A percentile compares a stretch with the other conserved stretches of the same genome.
Conservation (phyloP, 768 basidiomycete genomes). For the Suillus alpinus region DNA sequence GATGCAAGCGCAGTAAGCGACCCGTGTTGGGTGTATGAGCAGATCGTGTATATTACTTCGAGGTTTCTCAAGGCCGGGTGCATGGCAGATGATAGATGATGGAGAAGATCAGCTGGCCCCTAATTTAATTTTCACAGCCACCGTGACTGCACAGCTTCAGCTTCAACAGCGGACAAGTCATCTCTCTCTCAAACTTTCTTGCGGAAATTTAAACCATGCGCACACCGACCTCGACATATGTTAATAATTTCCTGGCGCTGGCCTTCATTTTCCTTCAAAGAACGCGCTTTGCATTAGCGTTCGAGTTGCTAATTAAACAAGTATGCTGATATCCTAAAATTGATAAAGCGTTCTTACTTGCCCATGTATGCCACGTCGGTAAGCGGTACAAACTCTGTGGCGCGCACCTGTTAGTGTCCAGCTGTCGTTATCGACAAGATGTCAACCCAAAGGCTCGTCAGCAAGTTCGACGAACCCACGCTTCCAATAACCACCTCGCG, state of each 20-base stretch:
- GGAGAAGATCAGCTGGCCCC: neutral
- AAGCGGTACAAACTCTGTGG: neutral
- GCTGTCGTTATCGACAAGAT: neutral
- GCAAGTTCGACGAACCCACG: neutral
- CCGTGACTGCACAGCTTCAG: too few species aligned
- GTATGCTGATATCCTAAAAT: too few species aligned
- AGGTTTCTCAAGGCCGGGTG: neutral
- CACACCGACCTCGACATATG: too few species aligned
- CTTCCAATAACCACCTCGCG: constrained; percentile 38
- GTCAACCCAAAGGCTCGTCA: neutral
- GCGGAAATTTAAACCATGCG: too few species aligned
- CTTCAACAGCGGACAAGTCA: too few species aligned
- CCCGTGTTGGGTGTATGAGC: neutral
- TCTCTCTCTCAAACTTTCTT: too few species aligned
- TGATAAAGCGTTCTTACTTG: too few species aligned
- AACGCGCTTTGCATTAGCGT: too few species aligned
- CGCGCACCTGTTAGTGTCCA: neutral
- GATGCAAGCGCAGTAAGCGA: constrained; percentile 22
- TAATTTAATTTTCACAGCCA: neutral
- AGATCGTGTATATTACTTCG: neutral
- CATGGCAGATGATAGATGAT: neutral
- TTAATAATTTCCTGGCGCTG: too few species aligned
- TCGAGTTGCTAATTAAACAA: too few species aligned
- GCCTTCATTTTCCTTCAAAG: too few species aligned
- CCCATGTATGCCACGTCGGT: too few species aligned